phyloP scores from a whole-genome alignment of 768 basidiomycete genomes.

The Nidularia sp. region DNA sequence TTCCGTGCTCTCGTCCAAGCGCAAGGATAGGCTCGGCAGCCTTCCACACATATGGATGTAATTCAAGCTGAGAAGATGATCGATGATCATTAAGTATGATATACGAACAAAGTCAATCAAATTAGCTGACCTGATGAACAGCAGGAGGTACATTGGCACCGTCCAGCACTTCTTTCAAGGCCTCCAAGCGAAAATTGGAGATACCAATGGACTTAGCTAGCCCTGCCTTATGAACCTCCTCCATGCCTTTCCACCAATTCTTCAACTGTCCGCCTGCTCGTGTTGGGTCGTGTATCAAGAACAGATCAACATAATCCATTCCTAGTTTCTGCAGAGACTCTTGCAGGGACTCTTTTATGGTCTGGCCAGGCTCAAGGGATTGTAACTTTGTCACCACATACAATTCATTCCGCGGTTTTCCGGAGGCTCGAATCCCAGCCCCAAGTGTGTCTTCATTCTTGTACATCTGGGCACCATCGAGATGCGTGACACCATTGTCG shows the following conservation, averaged over 20 bases:
- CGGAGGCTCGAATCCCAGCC: constrained; percentile 43
- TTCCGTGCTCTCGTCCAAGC: constrained; percentile 50
- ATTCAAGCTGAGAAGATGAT: constrained; percentile 42
- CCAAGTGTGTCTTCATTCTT: constrained; percentile 52
- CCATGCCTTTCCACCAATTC: constrained; percentile 59
- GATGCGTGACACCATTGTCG: constrained; percentile 51
- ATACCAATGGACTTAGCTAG: constrained; percentile 61
- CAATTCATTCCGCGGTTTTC: constrained; percentile 48
- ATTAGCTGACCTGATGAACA: constrained; percentile 57
- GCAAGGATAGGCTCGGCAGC: constrained; percentile 52
- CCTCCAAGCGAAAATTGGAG: constrained; percentile 57
- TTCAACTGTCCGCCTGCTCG: constrained; percentile 35
- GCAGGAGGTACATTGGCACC: constrained; percentile 52
- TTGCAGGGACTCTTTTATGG: constrained; percentile 44
- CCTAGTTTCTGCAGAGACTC: constrained; percentile 51
- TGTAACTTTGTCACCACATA: constrained; percentile 62
- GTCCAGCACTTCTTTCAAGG: constrained; percentile 50
- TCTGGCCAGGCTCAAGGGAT: constrained; percentile 34
- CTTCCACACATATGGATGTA: constrained; percentile 72
- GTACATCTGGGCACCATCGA: constrained; percentile 64
- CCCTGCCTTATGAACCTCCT: constrained; percentile 44
- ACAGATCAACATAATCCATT: constrained; percentile 57
- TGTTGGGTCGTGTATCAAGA: constrained; percentile 52
- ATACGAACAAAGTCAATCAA: background rate
- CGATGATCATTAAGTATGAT: background rate